Conservation (phyloP, 257 asterid genomes). For the Nemophila menziesii region DNA sequence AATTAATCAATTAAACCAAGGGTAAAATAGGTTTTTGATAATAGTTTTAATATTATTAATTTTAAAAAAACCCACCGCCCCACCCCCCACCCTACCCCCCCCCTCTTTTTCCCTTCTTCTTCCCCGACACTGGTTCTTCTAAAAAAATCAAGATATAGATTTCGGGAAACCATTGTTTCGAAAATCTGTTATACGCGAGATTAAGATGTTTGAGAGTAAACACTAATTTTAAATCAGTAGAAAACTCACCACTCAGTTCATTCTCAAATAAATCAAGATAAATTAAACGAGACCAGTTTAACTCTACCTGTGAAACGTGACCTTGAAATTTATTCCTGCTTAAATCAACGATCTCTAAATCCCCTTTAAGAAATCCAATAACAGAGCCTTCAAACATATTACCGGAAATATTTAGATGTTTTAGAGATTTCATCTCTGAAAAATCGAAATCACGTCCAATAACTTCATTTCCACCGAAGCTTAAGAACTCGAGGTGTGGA, state of each 20-base stretch:
- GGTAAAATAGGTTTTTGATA: no score
- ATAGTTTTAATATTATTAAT: no score
- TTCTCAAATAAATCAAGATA: constrained; percentile 76
- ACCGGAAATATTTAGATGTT: constrained; percentile 61
- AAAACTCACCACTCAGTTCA: constrained; percentile 63
- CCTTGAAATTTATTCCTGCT: constrained; percentile 86
- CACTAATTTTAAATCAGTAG: constrained; percentile 32
- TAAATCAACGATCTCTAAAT: constrained; percentile 71
- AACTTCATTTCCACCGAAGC: constrained; percentile 48
- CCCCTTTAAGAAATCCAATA: constrained; percentile 44
- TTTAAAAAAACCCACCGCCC: no score
- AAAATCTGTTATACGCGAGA: constrained; percentile 77
- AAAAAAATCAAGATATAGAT: constrained; percentile 31
- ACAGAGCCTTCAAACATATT: constrained; percentile 66
- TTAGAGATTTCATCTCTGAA: constrained; percentile 33
- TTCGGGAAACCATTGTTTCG: constrained; percentile 33
- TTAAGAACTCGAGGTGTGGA: constrained; percentile 46
- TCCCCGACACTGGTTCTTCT: no score
- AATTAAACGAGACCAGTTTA: constrained; percentile 47
- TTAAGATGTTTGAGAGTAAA: constrained; percentile 52
- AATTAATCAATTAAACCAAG: no score
- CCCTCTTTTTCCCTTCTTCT: no score
- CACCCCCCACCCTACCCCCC: no score
- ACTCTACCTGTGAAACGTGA: constrained; percentile 66
- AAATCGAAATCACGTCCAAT: constrained; percentile 57